phyloP scores from a whole-genome alignment of 441 rosid species.

The Arabidopsis hybrid region DNA sequence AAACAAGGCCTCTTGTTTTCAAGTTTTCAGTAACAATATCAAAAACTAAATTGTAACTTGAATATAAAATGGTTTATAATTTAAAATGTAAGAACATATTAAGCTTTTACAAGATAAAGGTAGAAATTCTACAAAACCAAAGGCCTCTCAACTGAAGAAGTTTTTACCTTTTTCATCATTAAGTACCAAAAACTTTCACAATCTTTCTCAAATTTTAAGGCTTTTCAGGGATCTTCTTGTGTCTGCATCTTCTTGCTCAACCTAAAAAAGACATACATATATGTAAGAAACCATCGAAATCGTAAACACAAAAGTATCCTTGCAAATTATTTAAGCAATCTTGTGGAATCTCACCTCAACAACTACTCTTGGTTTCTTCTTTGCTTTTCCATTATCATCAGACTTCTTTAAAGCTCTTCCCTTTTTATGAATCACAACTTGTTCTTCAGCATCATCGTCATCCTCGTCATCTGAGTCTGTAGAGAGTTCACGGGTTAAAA shows the following conservation, averaged over 20 bases:
- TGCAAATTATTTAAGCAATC: background rate
- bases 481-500: conserved; percentile 11
- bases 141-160: conserved; percentile 16
- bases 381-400: conserved; percentile 54
- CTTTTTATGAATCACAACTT: conserved; percentile 46
- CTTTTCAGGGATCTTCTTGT: conserved; percentile 42
- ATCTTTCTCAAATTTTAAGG: conserved; percentile 30
- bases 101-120: conserved; percentile 22
- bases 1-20: background rate
- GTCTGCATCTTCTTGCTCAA: conserved; percentile 62
- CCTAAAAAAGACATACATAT: conserved; percentile 45
- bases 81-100: conserved; percentile 4
- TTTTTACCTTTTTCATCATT: background rate
- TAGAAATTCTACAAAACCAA: conserved; percentile 16
- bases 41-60: conserved; percentile 3
- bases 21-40: background rate
- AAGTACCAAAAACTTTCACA: conserved; percentile 4
- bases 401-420: conserved; percentile 45
- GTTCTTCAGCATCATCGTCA: conserved; percentile 48
- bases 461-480: conserved; percentile 38
- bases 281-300: background rate
- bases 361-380: conserved; percentile 69
- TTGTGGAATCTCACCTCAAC: conserved; percentile 59
- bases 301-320: conserved; percentile 11
- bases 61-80: conserved; percentile 5